These are phyloP conservation scores for Rhodamnia rubescens DNA, from an alignment of 345 rosid genomes.

Conservation along the genomic window DNA sequence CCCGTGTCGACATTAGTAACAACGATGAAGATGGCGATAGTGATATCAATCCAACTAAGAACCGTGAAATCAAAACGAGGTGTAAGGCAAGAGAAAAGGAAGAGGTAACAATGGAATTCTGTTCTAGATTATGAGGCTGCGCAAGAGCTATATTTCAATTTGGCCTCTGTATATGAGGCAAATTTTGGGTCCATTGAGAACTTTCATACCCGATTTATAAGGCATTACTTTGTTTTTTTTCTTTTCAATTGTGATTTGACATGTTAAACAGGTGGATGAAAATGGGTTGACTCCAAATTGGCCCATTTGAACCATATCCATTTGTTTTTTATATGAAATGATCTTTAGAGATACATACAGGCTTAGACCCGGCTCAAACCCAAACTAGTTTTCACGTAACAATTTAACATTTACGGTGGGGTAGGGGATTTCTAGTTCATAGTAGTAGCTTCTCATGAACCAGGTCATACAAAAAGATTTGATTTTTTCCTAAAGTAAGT, in stretches of 20 bases:
- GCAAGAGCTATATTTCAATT: background rate
- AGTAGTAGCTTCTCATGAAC: too few relatives aligned
- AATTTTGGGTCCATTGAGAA: background rate
- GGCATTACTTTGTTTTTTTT: background rate
- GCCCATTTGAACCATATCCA: background rate
- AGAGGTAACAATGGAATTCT: background rate
- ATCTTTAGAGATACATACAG: background rate
- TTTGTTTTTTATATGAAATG: background rate
- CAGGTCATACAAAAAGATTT: too few relatives aligned
- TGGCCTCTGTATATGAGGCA: background rate
- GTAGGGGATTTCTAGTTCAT: too few relatives aligned
- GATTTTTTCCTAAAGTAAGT: too few relatives aligned
- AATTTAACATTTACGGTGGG: background rate
- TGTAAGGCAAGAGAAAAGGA: background rate
- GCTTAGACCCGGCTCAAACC: background rate
- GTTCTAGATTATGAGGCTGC: background rate
- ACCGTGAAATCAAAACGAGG: background rate
- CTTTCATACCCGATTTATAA: too few relatives aligned
- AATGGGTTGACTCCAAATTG: background rate
- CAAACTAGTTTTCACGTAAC: background rate
- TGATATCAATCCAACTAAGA: background rate
- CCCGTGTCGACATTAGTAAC: background rate
- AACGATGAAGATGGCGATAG: background rate
- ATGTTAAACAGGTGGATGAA: background rate
- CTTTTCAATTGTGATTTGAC: background rate